Conservation (phyloP, 129 eudicot genomes). For the Lactuca sativa region DNA sequence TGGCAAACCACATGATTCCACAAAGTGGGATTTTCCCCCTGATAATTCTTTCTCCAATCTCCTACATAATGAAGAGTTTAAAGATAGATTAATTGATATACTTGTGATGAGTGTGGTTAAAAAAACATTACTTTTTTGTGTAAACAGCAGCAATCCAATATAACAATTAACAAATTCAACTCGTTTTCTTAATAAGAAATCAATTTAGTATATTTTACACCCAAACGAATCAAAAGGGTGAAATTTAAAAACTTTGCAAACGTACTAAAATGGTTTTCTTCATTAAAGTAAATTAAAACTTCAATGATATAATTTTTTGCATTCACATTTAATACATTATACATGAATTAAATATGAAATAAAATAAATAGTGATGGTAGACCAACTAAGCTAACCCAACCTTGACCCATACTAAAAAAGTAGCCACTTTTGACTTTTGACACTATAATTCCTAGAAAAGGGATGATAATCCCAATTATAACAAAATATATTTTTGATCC, state of each 20-base stretch:
- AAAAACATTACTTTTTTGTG: background rate
- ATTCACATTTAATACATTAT: background rate
- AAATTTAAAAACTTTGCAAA: too few relatives aligned
- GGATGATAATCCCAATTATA: conserved; percentile 8
- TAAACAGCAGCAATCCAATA: background rate
- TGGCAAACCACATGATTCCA: conserved; percentile 83
- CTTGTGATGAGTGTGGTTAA: background rate
- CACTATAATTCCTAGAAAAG: background rate
- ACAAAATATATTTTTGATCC: conserved; percentile 5
- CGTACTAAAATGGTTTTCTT: too few relatives aligned
- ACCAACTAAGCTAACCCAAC: background rate
- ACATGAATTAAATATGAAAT: background rate
- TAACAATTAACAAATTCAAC: background rate
- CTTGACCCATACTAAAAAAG: background rate
- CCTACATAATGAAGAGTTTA: conserved; percentile 38
- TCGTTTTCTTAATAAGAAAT: background rate
- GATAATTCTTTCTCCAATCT: conserved; percentile 74
- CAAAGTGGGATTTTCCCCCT: conserved; percentile 84
- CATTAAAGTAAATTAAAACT: too few relatives aligned
- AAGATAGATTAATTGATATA: background rate
- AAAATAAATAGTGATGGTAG: background rate
- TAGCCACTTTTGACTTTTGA: background rate
- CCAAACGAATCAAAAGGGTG: background rate
- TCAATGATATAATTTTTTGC: background rate
- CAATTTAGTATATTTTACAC: background rate